phyloP scores from a whole-genome alignment of 1,139 yeast species.

The Saccharomyces hybrid region DNA sequence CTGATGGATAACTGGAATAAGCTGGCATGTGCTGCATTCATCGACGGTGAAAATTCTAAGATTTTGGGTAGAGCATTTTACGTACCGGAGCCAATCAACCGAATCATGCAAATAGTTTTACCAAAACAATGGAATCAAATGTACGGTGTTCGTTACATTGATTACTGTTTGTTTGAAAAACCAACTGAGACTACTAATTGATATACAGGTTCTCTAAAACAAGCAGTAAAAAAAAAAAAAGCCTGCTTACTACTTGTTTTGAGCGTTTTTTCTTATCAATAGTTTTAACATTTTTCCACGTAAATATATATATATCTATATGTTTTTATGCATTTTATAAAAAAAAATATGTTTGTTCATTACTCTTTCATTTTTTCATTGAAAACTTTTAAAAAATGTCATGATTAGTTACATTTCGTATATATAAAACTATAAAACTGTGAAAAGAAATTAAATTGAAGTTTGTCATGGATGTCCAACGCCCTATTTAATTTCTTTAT shows the following conservation, averaged over 20 bases:
- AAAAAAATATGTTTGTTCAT: neutral
- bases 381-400: neutral
- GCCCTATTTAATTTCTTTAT: conserved; percentile 21
- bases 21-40: conserved; percentile 32
- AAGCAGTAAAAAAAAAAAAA: neutral
- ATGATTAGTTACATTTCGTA: conserved; percentile 1
- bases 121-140: conserved; percentile 16
- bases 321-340: neutral
- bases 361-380: neutral
- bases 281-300: neutral
- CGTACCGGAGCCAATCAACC: conserved; percentile 29
- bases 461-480: neutral
- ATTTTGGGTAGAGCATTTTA: conserved; percentile 36
- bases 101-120: conserved; percentile 7
- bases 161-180: conserved; percentile 27
- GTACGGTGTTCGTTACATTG: conserved; percentile 19
- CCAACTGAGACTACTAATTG: neutral
- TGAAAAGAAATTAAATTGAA: neutral
- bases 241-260: neutral
- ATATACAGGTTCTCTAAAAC: neutral
- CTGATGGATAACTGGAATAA: conserved; percentile 29
- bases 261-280: neutral
- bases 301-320: neutral
- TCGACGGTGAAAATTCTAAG: conserved; percentile 33
- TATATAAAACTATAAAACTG: neutral